Percentiles rank a stretch among this genome's conserved stretches.
Conservation (phyloP, 495 filamentous ascomycete genomes). For the Tricharina praecox region DNA sequence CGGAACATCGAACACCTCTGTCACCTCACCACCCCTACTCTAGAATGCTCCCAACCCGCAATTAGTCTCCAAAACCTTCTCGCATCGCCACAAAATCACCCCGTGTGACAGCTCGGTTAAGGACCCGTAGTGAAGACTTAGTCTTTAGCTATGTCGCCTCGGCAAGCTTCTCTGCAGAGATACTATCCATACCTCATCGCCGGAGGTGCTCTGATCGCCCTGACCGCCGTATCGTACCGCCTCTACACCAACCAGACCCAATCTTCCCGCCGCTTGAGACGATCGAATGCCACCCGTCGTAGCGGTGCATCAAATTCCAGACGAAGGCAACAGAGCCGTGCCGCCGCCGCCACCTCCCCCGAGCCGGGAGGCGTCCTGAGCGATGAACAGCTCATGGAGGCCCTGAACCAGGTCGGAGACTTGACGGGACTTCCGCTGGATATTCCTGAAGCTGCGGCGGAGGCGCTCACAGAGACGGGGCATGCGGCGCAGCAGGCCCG, state of each 20-base stretch:
- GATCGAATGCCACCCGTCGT: slow-evolving; percentile 4
- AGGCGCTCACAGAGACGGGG: slow-evolving; percentile 18
- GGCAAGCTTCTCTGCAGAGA: not conserved
- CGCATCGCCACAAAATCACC: not conserved
- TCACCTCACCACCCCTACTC: too few species aligned
- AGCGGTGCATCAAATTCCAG: not conserved
- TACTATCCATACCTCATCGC: not conserved
- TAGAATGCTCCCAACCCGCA: too few species aligned
- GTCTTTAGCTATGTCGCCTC: slow-evolving; percentile 1
- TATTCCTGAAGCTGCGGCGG: slow-evolving; percentile 15
- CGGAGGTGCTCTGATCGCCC: not conserved
- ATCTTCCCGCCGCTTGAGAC: not conserved
- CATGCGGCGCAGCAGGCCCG: slow-evolving; percentile 20
- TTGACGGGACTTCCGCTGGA: slow-evolving; percentile 4
- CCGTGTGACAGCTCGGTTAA: too few species aligned
- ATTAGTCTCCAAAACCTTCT: not conserved
- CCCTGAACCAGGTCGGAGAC: slow-evolving; percentile 4
- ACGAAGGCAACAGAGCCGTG: not conserved
- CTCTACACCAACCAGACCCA: not conserved
- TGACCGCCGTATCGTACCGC: not conserved
- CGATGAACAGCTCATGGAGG: slow-evolving; percentile 15
- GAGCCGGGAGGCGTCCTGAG: slow-evolving; percentile 13
- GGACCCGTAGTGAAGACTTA: too few species aligned
- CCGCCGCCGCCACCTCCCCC: slow-evolving; percentile 1
- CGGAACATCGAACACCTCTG: too few species aligned